These are phyloP conservation scores for Bjerkandera adusta DNA, from an alignment of 1,284 basidiomycete species.

Conservation along the genomic window DNA sequence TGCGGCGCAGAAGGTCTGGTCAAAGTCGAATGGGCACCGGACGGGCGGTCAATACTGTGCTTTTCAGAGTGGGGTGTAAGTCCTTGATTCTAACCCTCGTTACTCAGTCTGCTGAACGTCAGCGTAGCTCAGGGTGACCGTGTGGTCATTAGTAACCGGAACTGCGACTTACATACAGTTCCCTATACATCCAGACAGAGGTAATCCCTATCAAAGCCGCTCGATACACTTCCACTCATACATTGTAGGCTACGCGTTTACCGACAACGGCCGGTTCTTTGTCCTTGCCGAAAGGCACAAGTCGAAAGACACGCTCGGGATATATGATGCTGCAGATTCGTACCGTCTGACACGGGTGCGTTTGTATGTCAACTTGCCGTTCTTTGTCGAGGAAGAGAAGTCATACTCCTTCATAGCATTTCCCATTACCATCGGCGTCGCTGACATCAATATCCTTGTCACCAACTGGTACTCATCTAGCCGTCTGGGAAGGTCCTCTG, in stretches of 20 bases:
- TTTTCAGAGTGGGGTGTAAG: slow-evolving; percentile 88
- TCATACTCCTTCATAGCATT: slow-evolving; percentile 53
- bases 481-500: slow-evolving; percentile 80
- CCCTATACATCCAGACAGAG: slow-evolving; percentile 74
- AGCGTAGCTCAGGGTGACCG: slow-evolving; percentile 69
- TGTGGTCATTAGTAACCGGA: slow-evolving; percentile 77
- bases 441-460: slow-evolving; percentile 77
- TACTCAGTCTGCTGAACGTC: slow-evolving; percentile 5
- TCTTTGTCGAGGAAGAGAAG: neutral
- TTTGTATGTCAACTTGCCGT: slow-evolving; percentile 11
- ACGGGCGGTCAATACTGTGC: slow-evolving; percentile 77
- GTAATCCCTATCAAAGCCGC: slow-evolving; percentile 35
- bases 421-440: slow-evolving; percentile 74
- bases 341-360: slow-evolving; percentile 77
- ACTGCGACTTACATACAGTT: slow-evolving; percentile 75
- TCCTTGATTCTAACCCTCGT: slow-evolving; percentile 21
- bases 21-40: slow-evolving; percentile 83
- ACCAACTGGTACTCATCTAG: slow-evolving; percentile 78
- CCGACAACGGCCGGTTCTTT: slow-evolving; percentile 77
- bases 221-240: no score
- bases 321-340: slow-evolving; percentile 72
- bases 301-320: slow-evolving; percentile 79
- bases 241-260: slow-evolving; percentile 69
- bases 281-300: slow-evolving; percentile 81
- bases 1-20: slow-evolving; percentile 81